These are phyloP conservation scores for Mortierella sp. DNA, from an alignment of 371 early-diverging fungal genomes.

Conservation along the genomic window DNA sequence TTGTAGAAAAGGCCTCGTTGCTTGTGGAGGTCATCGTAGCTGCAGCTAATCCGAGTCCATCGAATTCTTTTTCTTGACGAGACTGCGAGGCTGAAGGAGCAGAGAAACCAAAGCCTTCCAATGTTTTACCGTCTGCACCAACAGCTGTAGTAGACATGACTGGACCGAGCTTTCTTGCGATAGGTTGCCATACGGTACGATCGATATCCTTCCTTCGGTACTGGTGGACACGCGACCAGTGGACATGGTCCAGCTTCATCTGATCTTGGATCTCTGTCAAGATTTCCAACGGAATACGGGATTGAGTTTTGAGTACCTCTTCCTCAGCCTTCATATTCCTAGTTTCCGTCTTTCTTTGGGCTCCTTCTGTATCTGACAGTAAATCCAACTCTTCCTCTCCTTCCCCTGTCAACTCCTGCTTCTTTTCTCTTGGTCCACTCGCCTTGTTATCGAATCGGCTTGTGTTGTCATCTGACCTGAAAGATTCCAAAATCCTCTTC, in stretches of 20 bases:
- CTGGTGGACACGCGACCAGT: constrained; percentile 39
- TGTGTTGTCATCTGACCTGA: neutral
- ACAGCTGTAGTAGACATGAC: constrained; percentile 8
- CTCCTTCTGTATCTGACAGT: neutral
- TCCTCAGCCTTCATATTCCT: neutral
- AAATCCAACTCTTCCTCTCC: neutral
- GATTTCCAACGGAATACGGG: constrained; percentile 20
- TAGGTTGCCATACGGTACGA: constrained; percentile 20
- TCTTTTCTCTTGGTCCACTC: neutral
- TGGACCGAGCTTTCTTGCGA: constrained; percentile 12
- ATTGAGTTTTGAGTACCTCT: constrained; percentile 1
- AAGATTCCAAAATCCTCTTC: constrained; percentile 1
- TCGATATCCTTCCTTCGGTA: constrained; percentile 19
- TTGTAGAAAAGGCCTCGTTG: neutral
- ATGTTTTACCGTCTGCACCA: neutral
- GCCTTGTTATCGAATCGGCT: neutral
- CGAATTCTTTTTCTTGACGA: neutral
- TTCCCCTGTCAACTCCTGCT: neutral
- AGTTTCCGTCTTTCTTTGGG: neutral
- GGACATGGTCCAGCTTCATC: constrained; percentile 37
- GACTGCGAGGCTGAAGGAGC: too few relatives aligned
- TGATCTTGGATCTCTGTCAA: constrained; percentile 34
- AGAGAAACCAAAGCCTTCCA: too few relatives aligned
- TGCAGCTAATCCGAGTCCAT: neutral
- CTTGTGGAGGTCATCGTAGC: neutral